Percentiles rank a stretch among this genome's conserved stretches.
These are phyloP conservation scores for Boletus rufocinnamomeus DNA, from an alignment of 768 basidiomycete species.

Conservation along the genomic window DNA sequence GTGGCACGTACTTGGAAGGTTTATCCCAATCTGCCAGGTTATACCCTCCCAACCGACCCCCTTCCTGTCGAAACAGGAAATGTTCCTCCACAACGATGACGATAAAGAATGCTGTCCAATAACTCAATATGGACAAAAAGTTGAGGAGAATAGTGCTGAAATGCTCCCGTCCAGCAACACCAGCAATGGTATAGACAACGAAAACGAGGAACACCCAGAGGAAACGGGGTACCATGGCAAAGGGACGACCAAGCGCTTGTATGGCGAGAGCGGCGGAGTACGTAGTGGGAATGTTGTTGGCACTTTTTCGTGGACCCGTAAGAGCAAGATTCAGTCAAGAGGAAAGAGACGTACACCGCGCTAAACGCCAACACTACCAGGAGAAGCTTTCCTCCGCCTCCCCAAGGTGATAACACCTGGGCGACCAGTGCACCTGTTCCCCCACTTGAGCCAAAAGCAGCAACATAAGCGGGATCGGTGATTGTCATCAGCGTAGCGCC, in stretches of 20 bases:
- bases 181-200: conserved; percentile 40
- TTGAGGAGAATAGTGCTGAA: conserved; percentile 45
- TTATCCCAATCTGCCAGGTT: conserved; percentile 51
- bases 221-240: conserved; percentile 46
- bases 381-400: conserved; percentile 43
- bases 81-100: conserved; percentile 49
- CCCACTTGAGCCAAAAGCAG: too few relatives aligned
- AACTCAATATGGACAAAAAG: conserved; percentile 45
- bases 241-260: conserved; percentile 33
- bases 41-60: conserved; percentile 48
- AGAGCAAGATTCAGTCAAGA: neutral
- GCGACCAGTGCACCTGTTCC: conserved; percentile 33
- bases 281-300: conserved; percentile 45
- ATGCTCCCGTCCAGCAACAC: conserved; percentile 45
- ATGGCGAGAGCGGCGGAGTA: conserved; percentile 45
- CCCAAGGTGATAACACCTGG: conserved; percentile 47
- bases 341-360: conserved; percentile 36
- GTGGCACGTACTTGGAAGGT: conserved; percentile 34
- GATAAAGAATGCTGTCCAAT: conserved; percentile 51
- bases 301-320: conserved; percentile 19
- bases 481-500: too few relatives aligned
- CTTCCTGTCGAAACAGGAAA: conserved; percentile 43
- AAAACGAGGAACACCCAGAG: conserved; percentile 47
- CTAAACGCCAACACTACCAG: conserved; percentile 44
- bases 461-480: too few relatives aligned